These are phyloP conservation scores for Helicocarpus griseus DNA, from an alignment of 2,329 filamentous ascomycete genomes.

Conservation along the genomic window DNA sequence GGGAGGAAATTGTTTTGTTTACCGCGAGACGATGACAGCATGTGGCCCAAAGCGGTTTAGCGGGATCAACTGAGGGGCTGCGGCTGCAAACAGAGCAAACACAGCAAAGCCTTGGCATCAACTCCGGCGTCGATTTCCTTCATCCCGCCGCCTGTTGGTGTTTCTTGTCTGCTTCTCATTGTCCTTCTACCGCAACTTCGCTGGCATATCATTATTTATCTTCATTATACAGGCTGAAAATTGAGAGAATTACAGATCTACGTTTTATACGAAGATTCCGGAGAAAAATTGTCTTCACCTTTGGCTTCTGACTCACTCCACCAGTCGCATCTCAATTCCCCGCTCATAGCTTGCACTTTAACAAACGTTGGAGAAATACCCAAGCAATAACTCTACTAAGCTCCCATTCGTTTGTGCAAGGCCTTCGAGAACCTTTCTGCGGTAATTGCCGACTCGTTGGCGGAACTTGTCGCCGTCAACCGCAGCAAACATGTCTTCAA, in stretches of 20 bases:
- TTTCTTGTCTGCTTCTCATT: neutral
- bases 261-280: neutral
- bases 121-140: neutral
- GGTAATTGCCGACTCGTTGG: neutral
- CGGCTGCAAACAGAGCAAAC: constrained; percentile 16
- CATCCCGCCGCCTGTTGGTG: neutral
- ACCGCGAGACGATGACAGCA: constrained; percentile 3
- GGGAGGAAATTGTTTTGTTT: constrained; percentile 12
- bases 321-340: neutral
- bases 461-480: constrained; percentile 15
- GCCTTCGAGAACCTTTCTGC: too few species aligned
- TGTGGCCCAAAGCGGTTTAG: constrained; percentile 21
- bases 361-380: neutral
- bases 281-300: neutral
- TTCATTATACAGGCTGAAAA: neutral
- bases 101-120: neutral
- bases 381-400: neutral
- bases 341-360: neutral
- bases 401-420: neutral
- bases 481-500: constrained; percentile 18
- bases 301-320: neutral
- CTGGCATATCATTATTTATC: neutral
- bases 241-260: neutral
- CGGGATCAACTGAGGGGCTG: constrained; percentile 20
- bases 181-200: neutral